Conservation (phyloP, 2,329 filamentous ascomycete genomes). For the Botrytis aclada region DNA sequence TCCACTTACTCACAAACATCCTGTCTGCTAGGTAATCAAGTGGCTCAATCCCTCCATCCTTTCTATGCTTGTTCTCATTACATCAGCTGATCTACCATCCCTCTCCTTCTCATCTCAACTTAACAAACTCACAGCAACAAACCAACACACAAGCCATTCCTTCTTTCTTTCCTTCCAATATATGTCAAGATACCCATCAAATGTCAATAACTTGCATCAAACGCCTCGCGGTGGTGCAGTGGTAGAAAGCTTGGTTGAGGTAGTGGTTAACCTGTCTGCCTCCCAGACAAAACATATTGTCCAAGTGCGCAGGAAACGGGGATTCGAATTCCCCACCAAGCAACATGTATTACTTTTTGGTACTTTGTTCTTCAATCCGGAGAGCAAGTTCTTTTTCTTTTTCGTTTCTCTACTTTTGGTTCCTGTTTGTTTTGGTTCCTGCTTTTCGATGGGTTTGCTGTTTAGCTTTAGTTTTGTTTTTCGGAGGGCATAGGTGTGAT, state of each 20-base stretch:
- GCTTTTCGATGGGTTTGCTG: not conserved
- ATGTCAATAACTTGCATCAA: slow-evolving; percentile 5
- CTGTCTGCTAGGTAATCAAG: not conserved
- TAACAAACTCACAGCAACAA: not conserved
- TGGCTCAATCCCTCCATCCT: not conserved
- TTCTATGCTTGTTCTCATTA: not conserved
- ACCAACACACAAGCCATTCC: not conserved
- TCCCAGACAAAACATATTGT: slow-evolving; percentile 3
- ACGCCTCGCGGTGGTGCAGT: not conserved
- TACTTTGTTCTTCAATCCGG: rapidly evolving
- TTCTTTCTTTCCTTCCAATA: not conserved
- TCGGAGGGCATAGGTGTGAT: no score
- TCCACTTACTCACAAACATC: not conserved
- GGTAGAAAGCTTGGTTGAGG: slow-evolving; percentile 17
- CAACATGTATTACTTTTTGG: not conserved
- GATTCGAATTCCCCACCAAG: slow-evolving; percentile 19
- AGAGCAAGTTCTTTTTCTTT: not conserved
- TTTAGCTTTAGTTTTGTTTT: not conserved
- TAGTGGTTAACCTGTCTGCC: slow-evolving; percentile 21
- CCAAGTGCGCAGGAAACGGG: slow-evolving; percentile 11
- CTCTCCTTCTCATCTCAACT: not conserved
- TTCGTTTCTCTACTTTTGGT: not conserved
- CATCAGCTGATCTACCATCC: not conserved
- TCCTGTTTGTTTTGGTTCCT: not conserved
- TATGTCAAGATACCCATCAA: not conserved